Percentiles rank a stretch among this genome's conserved stretches.
Conservation (phyloP, 2,329 filamentous ascomycete species). For the Ascochyta pisi region DNA sequence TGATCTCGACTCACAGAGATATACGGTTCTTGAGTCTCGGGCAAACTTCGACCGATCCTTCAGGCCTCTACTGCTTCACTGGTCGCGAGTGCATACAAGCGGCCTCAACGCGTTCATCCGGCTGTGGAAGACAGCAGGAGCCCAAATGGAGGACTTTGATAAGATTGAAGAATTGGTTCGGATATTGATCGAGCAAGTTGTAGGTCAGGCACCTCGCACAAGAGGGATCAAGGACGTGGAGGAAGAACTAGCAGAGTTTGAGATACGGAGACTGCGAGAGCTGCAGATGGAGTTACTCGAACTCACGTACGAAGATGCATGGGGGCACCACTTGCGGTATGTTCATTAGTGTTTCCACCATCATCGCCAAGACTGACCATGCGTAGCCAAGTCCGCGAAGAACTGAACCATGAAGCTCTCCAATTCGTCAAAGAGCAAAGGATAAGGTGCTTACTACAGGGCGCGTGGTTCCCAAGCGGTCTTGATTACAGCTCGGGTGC, state of each 20-base stretch:
- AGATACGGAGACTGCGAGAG: conserved; percentile 77
- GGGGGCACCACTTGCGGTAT: conserved; percentile 82
- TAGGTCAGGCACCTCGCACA: conserved; percentile 80
- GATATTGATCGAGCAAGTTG: conserved; percentile 87
- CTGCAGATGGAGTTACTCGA: conserved; percentile 94
- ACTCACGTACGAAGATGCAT: conserved; percentile 90
- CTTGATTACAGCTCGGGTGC: conserved; percentile 59
- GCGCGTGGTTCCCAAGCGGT: conserved; percentile 80
- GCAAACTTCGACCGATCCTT: conserved; percentile 87
- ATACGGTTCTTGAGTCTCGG: conserved; percentile 74
- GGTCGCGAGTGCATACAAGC: conserved; percentile 87
- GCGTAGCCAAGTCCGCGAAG: conserved; percentile 78
- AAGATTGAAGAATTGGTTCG: conserved; percentile 92
- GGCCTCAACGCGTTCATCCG: conserved; percentile 87
- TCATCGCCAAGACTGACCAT: conserved; percentile 30
- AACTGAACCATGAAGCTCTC: conserved; percentile 86
- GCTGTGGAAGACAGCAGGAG: conserved; percentile 89
- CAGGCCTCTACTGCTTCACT: conserved; percentile 86
- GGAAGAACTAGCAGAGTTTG: conserved; percentile 85
- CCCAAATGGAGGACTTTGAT: conserved; percentile 84
- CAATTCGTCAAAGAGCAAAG: conserved; percentile 98
- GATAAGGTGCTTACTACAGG: conserved; percentile 84
- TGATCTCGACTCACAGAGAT: conserved; percentile 76
- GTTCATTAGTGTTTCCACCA: conserved; percentile 10
- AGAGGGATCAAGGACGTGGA: conserved; percentile 88